Conservation (phyloP, 371 early-diverging fungal genomes). For the Mucor plumbeus region DNA sequence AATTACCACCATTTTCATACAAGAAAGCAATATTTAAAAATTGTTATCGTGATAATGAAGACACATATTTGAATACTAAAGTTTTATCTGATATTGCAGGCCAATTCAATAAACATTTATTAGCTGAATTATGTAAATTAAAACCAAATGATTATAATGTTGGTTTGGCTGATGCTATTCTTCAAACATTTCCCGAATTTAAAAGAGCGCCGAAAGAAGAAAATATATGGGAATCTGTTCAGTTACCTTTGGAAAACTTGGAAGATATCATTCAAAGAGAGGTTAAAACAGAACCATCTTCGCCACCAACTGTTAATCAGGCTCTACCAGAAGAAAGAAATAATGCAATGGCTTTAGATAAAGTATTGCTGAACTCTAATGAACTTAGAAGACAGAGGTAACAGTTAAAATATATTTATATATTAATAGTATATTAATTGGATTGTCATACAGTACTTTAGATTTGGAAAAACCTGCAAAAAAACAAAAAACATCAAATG, state of each 20-base stretch:
- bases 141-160: slow-evolving; percentile 31
- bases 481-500: slow-evolving; percentile 12
- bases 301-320: not conserved
- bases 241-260: slow-evolving; percentile 25
- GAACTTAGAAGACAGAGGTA: slow-evolving; percentile 28
- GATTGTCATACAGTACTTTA: not conserved
- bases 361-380: slow-evolving; percentile 23
- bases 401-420: not conserved
- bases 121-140: slow-evolving; percentile 34
- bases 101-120: slow-evolving; percentile 14
- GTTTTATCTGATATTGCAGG: slow-evolving; percentile 27
- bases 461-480: slow-evolving; percentile 7
- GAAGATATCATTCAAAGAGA: slow-evolving; percentile 16
- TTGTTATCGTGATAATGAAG: slow-evolving; percentile 33
- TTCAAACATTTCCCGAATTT: slow-evolving; percentile 30
- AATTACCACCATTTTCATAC: slow-evolving; percentile 23
- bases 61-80: slow-evolving; percentile 29
- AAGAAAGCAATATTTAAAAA: slow-evolving; percentile 16
- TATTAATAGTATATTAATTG: not conserved
- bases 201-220: slow-evolving; percentile 33
- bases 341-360: slow-evolving; percentile 36
- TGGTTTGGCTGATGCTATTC: slow-evolving; percentile 29
- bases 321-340: slow-evolving; percentile 18
- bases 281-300: slow-evolving; percentile 31
- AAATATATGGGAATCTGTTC: slow-evolving; percentile 34